Conservation (phyloP, 2,329 filamentous ascomycete genomes). For the Sporothrix pallida region DNA sequence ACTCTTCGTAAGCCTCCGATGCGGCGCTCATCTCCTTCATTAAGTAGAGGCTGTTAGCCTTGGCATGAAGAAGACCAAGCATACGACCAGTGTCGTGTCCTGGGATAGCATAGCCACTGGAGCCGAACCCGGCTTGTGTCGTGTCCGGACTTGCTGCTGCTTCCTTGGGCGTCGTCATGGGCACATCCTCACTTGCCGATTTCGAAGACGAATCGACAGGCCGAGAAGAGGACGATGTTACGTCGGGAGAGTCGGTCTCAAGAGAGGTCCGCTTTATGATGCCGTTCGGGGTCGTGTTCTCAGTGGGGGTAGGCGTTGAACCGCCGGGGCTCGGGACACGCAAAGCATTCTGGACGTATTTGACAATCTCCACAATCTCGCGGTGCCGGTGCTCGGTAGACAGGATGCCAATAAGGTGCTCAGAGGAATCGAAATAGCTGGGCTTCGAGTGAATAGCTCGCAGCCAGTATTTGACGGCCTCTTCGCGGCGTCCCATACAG, state of each 20-base stretch:
- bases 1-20: conserved; percentile 91
- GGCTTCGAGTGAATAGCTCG: conserved; percentile 82
- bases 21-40: conserved; percentile 81
- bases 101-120: conserved; percentile 83
- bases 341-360: conserved; percentile 78
- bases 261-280: not conserved
- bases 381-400: conserved; percentile 79
- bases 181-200: not conserved
- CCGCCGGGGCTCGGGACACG: conserved; percentile 48
- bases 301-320: not conserved
- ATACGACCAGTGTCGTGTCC: conserved; percentile 91
- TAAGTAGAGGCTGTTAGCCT: conserved; percentile 97
- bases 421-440: conserved; percentile 90
- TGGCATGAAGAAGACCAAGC: conserved; percentile 91
- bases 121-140: conserved; percentile 64
- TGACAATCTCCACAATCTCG: conserved; percentile 87
- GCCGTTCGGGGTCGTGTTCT: not conserved
- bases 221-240: not conserved
- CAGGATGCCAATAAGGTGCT: conserved; percentile 87
- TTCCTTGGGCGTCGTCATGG: not conserved
- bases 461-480: conserved; percentile 86
- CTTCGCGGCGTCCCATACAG: conserved; percentile 78
- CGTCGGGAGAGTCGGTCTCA: not conserved
- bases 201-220: not conserved
- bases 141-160: conserved; percentile 28